A percentile compares a stretch with the other conserved stretches of the same genome.
Conservation (phyloP, 192 early-diverging fungal genomes). For the Rhizophagus clarus region DNA sequence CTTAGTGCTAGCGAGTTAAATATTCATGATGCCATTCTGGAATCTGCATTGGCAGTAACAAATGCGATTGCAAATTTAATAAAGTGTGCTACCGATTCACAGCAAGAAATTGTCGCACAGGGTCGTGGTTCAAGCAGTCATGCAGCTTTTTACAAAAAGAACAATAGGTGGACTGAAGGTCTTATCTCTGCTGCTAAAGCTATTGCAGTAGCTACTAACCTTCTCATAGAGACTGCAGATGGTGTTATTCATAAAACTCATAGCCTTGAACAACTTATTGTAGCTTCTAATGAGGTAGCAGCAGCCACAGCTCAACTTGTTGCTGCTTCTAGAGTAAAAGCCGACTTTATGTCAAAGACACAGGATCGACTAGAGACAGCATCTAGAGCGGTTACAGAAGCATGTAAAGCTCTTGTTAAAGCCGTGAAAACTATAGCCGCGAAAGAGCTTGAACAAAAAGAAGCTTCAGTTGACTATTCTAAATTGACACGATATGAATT, state of each 20-base stretch:
- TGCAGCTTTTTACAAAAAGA: constrained; percentile 97
- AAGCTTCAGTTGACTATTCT: constrained; percentile 61
- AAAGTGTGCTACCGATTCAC: constrained; percentile 89
- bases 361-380: constrained; percentile 95
- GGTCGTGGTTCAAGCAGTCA: constrained; percentile 78
- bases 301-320: constrained; percentile 97
- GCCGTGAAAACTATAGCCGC: constrained; percentile 86
- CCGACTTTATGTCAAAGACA: constrained; percentile 86
- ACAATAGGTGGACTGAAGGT: constrained; percentile 99
- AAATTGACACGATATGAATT: constrained; percentile 88
- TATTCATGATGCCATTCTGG: constrained; percentile 88
- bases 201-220: constrained; percentile 90
- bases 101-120: constrained; percentile 96
- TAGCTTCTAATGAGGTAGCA: constrained; percentile 95
- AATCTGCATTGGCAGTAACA: constrained; percentile 90
- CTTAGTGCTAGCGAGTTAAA: constrained; percentile 77
- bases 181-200: constrained; percentile 95
- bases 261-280: constrained; percentile 92
- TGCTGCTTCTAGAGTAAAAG: constrained; percentile 94
- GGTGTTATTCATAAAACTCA: constrained; percentile 91
- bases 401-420: constrained; percentile 86
- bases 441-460: constrained; percentile 69
- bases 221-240: constrained; percentile 93
- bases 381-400: constrained; percentile 91
- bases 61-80: constrained; percentile 95